A percentile compares a stretch with the other conserved stretches of the same genome.
Conservation (phyloP, 106 monocot species). For the Apostasia ramifera region DNA sequence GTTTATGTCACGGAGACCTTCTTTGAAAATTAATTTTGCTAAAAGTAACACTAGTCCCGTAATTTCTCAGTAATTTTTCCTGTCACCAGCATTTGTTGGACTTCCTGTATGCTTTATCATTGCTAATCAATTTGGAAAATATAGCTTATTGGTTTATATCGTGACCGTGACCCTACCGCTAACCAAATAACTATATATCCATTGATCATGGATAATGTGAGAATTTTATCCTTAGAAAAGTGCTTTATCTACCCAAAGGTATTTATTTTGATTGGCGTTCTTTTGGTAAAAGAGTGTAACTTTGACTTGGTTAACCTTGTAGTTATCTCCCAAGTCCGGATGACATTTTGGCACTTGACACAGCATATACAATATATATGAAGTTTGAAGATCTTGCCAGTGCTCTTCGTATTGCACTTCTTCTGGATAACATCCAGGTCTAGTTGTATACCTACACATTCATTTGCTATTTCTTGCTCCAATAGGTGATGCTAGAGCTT, state of each 20-base stretch:
- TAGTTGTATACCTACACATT: neutral
- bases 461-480: neutral
- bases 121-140: too few relatives aligned
- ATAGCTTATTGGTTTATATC: too few relatives aligned
- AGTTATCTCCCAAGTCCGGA: slow-evolving; percentile 84
- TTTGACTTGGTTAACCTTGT: slow-evolving; percentile 20
- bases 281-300: neutral
- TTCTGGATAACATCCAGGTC: slow-evolving; percentile 79
- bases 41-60: too few relatives aligned
- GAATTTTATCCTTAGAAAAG: neutral
- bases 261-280: too few relatives aligned
- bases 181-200: too few relatives aligned
- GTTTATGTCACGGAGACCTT: too few relatives aligned
- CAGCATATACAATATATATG: slow-evolving; percentile 79
- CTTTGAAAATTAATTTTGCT: too few relatives aligned
- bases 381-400: slow-evolving; percentile 83
- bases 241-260: neutral
- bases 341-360: slow-evolving; percentile 78
- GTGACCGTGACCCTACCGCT: too few relatives aligned
- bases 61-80: too few relatives aligned
- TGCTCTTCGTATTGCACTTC: slow-evolving; percentile 81
- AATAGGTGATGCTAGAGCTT: neutral
- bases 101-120: too few relatives aligned
- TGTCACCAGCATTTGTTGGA: too few relatives aligned
- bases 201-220: too few relatives aligned